Evolutionary conservation across 305 asterid genomes (phyloP).

Genomic region (Solanum hybrid): DNA sequence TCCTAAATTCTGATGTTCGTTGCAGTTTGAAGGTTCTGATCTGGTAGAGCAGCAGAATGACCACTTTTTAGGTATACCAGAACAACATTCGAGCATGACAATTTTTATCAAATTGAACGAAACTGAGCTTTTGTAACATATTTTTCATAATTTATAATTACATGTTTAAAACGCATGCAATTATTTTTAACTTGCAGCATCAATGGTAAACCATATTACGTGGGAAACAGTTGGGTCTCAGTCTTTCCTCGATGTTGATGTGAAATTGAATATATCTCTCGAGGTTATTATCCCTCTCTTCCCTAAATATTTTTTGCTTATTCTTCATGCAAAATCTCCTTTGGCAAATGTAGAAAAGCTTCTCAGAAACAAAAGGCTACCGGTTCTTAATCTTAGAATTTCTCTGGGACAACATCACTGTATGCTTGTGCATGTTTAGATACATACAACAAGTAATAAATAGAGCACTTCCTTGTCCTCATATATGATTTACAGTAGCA

Average conservation of each 20-base stretch:
- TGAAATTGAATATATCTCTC: constrained; percentile 49
- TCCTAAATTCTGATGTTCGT: background rate
- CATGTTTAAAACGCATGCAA: background rate
- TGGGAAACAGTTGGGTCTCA: constrained; percentile 53
- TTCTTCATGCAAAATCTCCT: background rate
- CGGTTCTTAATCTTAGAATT: background rate
- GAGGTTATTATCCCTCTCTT: constrained; percentile 38
- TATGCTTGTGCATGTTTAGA: background rate
- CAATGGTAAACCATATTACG: constrained; percentile 59
- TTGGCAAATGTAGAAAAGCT: background rate
- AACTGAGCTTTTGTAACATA: background rate
- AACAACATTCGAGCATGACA: background rate
- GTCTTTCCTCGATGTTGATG: constrained; percentile 52
- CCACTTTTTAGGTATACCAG: constrained; percentile 53
- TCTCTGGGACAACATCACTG: background rate
- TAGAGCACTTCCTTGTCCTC: background rate
- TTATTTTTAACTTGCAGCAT: constrained; percentile 42
- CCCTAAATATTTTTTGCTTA: background rate
- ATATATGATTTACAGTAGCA: background rate
- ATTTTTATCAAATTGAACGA: background rate
- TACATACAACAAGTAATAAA: background rate
- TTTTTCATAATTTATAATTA: background rate
- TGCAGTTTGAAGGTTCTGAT: constrained; percentile 82
- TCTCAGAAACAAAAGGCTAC: background rate
- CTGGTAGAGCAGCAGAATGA: constrained; percentile 62